These are phyloP conservation scores for Claviceps arundinis DNA, from an alignment of 2,329 filamentous ascomycete genomes.

Conservation along the genomic window DNA sequence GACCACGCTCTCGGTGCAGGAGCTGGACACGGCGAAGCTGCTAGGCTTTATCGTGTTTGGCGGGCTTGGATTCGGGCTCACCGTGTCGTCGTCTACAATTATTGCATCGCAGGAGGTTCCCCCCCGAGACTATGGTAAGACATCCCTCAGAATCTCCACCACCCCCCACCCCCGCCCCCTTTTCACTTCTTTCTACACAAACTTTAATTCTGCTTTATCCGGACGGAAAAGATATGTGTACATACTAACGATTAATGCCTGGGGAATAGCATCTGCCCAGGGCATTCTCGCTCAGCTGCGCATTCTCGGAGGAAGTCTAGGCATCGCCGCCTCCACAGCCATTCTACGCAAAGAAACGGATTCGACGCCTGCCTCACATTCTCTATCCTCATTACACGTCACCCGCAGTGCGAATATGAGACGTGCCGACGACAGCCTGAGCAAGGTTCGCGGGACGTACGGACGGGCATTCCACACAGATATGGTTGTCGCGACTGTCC, in stretches of 20 bases:
- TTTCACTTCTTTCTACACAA: no score
- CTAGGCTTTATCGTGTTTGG: slow-evolving; percentile 36
- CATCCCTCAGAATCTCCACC: neutral
- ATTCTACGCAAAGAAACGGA: slow-evolving; percentile 23
- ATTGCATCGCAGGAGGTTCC: slow-evolving; percentile 28
- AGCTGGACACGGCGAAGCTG: slow-evolving; percentile 27
- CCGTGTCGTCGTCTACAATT: slow-evolving; percentile 34
- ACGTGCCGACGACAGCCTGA: slow-evolving; percentile 13
- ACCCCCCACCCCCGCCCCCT: no score
- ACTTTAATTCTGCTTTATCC: no score
- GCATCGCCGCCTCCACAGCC: slow-evolving; percentile 38
- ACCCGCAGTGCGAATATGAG: neutral
- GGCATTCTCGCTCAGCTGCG: slow-evolving; percentile 38
- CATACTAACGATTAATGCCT: neutral
- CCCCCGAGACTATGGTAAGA: slow-evolving; percentile 31
- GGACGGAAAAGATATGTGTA: no score
- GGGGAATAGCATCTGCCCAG: slow-evolving; percentile 32
- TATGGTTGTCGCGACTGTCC: slow-evolving; percentile 31
- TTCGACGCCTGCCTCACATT: neutral
- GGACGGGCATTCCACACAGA: slow-evolving; percentile 30
- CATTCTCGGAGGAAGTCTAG: slow-evolving; percentile 39
- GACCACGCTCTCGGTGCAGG: slow-evolving; percentile 19
- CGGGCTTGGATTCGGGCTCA: slow-evolving; percentile 39
- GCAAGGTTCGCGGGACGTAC: slow-evolving; percentile 22
- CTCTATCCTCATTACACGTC: neutral